Evolutionary conservation across 2,329 filamentous ascomycete species (phyloP).

Genomic region (Biscogniauxia marginata): DNA sequence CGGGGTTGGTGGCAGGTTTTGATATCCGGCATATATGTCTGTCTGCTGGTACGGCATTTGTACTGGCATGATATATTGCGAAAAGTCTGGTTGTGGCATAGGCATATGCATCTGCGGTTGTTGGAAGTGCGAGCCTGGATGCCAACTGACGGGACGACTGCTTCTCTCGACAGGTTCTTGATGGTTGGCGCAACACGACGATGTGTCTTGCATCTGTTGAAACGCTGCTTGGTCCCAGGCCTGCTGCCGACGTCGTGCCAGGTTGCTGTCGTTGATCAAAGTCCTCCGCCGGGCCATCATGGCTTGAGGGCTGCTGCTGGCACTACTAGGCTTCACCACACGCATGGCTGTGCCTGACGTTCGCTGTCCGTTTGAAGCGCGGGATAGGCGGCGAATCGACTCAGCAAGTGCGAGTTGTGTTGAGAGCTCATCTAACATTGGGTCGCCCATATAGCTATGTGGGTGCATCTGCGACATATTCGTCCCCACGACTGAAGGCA

Average conservation of each 20-base stretch:
- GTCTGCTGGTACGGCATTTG: constrained; percentile 40
- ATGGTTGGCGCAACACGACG: constrained; percentile 25
- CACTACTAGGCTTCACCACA: constrained; percentile 63
- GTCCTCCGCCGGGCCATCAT: constrained; percentile 54
- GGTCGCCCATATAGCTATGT: constrained; percentile 39
- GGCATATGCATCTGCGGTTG: constrained; percentile 38
- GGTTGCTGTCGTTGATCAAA: constrained; percentile 49
- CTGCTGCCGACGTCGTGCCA: constrained; percentile 48
- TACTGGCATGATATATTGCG: constrained; percentile 40
- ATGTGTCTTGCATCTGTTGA: constrained; percentile 35
- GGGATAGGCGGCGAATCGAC: constrained; percentile 47
- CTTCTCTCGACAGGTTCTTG: constrained; percentile 39
- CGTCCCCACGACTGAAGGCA: constrained; percentile 36
- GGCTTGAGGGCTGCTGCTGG: constrained; percentile 66
- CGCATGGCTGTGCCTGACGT: constrained; percentile 50
- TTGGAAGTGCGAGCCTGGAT: constrained; percentile 58
- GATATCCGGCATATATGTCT: constrained; percentile 41
- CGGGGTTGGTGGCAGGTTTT: constrained; percentile 51
- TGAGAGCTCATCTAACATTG: constrained; percentile 50
- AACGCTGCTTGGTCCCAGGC: constrained; percentile 44
- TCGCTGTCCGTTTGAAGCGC: constrained; percentile 50
- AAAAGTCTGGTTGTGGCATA: constrained; percentile 34
- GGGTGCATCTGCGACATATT: constrained; percentile 31
- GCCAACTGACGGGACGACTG: constrained; percentile 71
- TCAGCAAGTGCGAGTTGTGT: constrained; percentile 51